These are phyloP conservation scores for Leccinellum rugosiceps DNA, from an alignment of 768 basidiomycete genomes.

Conservation along the genomic window DNA sequence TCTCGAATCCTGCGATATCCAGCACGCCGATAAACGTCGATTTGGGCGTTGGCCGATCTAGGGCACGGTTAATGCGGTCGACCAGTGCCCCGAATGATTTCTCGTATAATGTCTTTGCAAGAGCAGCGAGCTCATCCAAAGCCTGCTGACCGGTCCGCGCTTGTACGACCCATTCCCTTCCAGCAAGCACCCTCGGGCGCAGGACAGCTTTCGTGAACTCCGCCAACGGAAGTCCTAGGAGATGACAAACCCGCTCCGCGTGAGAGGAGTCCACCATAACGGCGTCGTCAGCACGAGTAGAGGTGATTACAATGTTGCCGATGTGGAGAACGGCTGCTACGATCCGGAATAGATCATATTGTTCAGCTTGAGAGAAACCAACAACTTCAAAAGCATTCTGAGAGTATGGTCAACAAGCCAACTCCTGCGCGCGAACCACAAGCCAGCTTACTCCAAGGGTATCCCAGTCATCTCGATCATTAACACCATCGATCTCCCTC, in stretches of 20 bases:
- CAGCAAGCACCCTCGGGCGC: conserved; percentile 87
- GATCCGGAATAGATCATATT: conserved; percentile 90
- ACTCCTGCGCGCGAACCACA: background rate
- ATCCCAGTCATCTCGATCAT: conserved; percentile 88
- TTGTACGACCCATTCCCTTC: conserved; percentile 95
- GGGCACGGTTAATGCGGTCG: conserved; percentile 89
- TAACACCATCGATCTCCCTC: conserved; percentile 90
- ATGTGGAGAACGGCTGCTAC: conserved; percentile 93
- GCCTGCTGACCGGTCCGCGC: conserved; percentile 90
- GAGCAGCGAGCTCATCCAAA: conserved; percentile 82
- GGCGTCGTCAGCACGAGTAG: conserved; percentile 77
- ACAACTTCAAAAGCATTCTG: conserved; percentile 85
- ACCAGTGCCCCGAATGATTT: conserved; percentile 94
- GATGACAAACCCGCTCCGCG: conserved; percentile 85
- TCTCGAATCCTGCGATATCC: conserved; percentile 99
- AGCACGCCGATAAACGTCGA: conserved; percentile 96
- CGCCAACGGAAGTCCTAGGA: conserved; percentile 81
- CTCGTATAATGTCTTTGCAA: conserved; percentile 96
- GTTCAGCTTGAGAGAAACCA: conserved; percentile 81
- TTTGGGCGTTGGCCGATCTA: conserved; percentile 90
- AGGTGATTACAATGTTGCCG: conserved; percentile 84
- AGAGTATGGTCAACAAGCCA: conserved; percentile 4
- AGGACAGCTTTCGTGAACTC: conserved; percentile 90
- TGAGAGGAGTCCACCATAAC: conserved; percentile 78
- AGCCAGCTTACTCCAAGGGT: conserved; percentile 55